These are phyloP conservation scores for Blepharisma japonicum DNA, from an alignment of 73 alveolate species.

Conservation along the genomic window DNA sequence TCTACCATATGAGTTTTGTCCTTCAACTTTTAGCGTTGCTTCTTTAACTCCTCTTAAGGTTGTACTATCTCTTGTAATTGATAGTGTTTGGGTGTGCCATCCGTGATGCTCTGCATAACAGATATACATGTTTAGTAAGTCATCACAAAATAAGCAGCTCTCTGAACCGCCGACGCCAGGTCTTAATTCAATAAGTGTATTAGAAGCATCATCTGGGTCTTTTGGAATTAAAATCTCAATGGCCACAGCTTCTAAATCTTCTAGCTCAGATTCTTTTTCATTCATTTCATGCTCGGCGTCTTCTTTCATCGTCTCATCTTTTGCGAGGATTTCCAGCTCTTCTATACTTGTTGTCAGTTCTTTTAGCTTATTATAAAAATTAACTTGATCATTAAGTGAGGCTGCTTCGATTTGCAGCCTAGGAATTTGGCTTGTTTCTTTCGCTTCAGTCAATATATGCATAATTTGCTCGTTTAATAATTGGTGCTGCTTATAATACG, in stretches of 20 bases:
- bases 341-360: no score
- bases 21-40: slow-evolving; percentile 51
- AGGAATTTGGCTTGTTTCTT: no score
- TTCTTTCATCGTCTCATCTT: background rate
- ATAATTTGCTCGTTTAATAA: no score
- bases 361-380: no score
- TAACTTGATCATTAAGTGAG: no score
- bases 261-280: slow-evolving; percentile 10
- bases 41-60: slow-evolving; percentile 66
- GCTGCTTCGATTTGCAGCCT: no score
- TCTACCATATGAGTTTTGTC: slow-evolving; percentile 52
- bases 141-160: slow-evolving; percentile 75
- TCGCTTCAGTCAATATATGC: no score
- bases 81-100: slow-evolving; percentile 44
- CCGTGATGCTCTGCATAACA: slow-evolving; percentile 39
- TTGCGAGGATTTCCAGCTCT: background rate
- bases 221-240: slow-evolving; percentile 26
- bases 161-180: slow-evolving; percentile 90
- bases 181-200: slow-evolving; percentile 65
- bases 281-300: background rate
- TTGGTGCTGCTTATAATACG: no score
- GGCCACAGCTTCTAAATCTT: slow-evolving; percentile 38
- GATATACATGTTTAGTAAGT: slow-evolving; percentile 63
- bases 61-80: slow-evolving; percentile 41
- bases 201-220: slow-evolving; percentile 51